These are phyloP conservation scores for Hibiscus mutabilis DNA, from an alignment of 345 rosid genomes.

Conservation along the genomic window DNA sequence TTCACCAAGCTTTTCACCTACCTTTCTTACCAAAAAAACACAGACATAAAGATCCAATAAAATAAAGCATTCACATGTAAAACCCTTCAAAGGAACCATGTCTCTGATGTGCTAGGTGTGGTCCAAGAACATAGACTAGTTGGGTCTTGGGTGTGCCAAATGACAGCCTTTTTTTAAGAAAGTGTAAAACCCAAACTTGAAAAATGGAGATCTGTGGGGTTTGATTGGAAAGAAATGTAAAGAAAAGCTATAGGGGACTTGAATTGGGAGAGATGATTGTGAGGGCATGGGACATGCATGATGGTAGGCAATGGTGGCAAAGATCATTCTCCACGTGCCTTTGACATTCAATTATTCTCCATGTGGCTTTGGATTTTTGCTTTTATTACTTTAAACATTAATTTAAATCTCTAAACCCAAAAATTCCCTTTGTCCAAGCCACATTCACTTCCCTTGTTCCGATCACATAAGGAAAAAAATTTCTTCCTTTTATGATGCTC, in stretches of 20 bases:
- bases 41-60: slow-evolving; percentile 5
- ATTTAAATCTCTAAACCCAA: neutral
- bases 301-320: slow-evolving; percentile 20
- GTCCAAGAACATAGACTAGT: neutral
- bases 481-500: no score
- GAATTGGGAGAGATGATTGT: slow-evolving; percentile 14
- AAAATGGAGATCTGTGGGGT: slow-evolving; percentile 10
- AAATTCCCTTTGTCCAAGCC: no score
- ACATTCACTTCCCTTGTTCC: neutral
- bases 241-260: neutral
- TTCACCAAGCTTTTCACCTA: neutral
- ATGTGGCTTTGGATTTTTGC: neutral
- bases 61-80: slow-evolving; percentile 10
- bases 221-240: neutral
- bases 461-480: no score
- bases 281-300: slow-evolving; percentile 20
- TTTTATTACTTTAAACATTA: neutral
- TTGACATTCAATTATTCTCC: slow-evolving; percentile 1
- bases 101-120: neutral
- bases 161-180: slow-evolving; percentile 8
- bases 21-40: neutral
- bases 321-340: slow-evolving; percentile 16
- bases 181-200: slow-evolving; percentile 4
- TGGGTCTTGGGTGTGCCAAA: slow-evolving; percentile 11
- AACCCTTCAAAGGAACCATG: neutral